Evolutionary conservation across 2,329 filamentous ascomycete genomes (phyloP).

Genomic region (Capronia americana): DNA sequence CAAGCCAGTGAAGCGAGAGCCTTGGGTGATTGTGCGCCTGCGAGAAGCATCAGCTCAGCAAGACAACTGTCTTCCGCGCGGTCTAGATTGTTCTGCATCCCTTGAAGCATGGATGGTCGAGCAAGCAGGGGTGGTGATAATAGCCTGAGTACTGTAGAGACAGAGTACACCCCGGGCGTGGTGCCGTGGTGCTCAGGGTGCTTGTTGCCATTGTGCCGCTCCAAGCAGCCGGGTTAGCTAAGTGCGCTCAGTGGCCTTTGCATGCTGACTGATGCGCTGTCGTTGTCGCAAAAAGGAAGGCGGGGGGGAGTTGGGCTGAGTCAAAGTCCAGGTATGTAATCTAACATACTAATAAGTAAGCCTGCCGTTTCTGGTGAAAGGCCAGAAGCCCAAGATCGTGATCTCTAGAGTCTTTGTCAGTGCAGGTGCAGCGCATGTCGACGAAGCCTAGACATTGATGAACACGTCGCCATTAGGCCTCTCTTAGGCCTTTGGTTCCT

Average conservation of each 20-base stretch:
- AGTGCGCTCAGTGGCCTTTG: too few species aligned
- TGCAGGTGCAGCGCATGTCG: neutral
- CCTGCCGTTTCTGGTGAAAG: neutral
- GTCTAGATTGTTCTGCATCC: conserved; percentile 4
- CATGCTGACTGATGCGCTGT: conserved; percentile 2
- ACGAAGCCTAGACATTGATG: neutral
- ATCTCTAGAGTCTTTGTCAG: neutral
- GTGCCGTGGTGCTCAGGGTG: neutral
- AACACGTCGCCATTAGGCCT: neutral
- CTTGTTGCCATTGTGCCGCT: neutral
- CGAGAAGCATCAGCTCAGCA: neutral
- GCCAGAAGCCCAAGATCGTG: neutral
- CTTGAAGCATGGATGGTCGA: neutral
- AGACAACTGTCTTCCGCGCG: too few species aligned
- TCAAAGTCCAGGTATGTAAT: conserved; percentile 4
- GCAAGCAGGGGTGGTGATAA: neutral
- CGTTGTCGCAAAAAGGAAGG: neutral
- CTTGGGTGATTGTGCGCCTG: neutral
- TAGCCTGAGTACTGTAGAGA: conserved; percentile 10
- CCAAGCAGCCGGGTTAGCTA: neutral
- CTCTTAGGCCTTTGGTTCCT: neutral
- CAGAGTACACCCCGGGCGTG: neutral
- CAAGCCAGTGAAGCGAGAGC: neutral
- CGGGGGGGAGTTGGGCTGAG: conserved; percentile 13
- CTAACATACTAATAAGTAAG: neutral